Evolutionary conservation across 805 yeast genomes (phyloP).

Genomic region (Metschnikowia drakensbergensis): DNA sequence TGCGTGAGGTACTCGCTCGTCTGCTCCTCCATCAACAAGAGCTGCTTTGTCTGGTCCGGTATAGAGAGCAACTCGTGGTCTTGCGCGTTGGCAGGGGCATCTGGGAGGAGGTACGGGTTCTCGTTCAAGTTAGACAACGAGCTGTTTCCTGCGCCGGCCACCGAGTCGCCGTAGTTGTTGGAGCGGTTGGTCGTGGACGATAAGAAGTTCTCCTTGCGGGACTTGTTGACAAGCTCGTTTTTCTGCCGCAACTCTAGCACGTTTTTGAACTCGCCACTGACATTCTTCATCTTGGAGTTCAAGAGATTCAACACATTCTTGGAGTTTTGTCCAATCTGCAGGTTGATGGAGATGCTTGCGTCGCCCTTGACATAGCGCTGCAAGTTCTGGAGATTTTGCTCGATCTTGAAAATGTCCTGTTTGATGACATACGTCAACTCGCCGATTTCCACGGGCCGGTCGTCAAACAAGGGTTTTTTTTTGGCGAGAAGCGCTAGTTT

Average conservation of each 20-base stretch:
- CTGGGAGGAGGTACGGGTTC: slow-evolving; percentile 35
- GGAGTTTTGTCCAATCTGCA: slow-evolving; percentile 70
- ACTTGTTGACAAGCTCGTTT: slow-evolving; percentile 73
- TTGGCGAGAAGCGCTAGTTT: slow-evolving; percentile 83
- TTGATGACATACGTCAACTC: slow-evolving; percentile 84
- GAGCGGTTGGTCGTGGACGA: slow-evolving; percentile 43
- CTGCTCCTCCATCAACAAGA: slow-evolving; percentile 81
- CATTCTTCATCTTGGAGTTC: slow-evolving; percentile 86
- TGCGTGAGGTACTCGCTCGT: slow-evolving; percentile 71
- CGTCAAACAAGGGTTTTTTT: slow-evolving; percentile 87
- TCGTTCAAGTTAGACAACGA: slow-evolving; percentile 28
- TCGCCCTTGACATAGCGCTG: slow-evolving; percentile 51
- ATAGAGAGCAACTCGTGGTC: slow-evolving; percentile 53
- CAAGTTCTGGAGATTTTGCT: slow-evolving; percentile 59
- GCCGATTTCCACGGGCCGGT: slow-evolving; percentile 88
- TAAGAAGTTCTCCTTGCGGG: slow-evolving; percentile 80
- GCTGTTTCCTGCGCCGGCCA: slow-evolving; percentile 10
- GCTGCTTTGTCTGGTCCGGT: slow-evolving; percentile 80
- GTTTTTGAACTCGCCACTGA: slow-evolving; percentile 84
- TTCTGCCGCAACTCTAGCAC: slow-evolving; percentile 87
- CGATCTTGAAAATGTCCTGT: slow-evolving; percentile 82
- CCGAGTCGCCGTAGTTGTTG: slow-evolving; percentile 28
- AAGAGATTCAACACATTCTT: slow-evolving; percentile 83
- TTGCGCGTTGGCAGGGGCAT: slow-evolving; percentile 22
- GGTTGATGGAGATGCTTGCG: slow-evolving; percentile 40